Conservation (phyloP, 176 grass and related monocot genomes). For the Oryza meyeriana region DNA sequence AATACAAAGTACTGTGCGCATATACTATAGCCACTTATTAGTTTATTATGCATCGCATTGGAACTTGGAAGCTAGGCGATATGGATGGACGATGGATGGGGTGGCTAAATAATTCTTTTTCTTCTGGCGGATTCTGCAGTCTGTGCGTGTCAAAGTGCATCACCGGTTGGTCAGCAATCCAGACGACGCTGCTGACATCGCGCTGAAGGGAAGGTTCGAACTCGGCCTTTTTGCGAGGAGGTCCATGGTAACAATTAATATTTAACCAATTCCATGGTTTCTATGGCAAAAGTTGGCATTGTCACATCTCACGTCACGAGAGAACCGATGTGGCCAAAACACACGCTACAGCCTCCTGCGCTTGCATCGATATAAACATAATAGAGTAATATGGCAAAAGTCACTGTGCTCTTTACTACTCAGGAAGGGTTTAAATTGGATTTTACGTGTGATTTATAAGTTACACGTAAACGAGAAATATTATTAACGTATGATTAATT, state of each 20-base stretch:
- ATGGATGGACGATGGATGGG: neutral
- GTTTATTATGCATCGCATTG: conserved; percentile 11
- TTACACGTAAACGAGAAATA: no score
- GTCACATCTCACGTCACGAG: conserved; percentile 37
- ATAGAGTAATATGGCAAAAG: no score
- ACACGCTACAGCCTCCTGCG: no score
- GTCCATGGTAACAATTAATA: neutral
- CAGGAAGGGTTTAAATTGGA: no score
- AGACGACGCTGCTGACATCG: conserved; percentile 23
- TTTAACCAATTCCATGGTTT: neutral
- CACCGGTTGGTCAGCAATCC: conserved; percentile 20
- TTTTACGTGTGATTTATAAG: no score
- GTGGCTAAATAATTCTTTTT: neutral
- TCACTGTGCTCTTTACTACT: no score
- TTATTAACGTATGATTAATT: no score
- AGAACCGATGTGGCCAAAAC: conserved; percentile 14
- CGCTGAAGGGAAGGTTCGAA: conserved; percentile 43
- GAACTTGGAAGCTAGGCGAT: conserved; percentile 17
- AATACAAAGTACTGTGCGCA: neutral
- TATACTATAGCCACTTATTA: neutral
- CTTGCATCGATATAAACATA: no score
- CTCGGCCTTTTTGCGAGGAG: neutral
- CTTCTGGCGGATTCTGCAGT: neutral
- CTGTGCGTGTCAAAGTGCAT: conserved; percentile 9
- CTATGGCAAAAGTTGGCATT: conserved; percentile 20